phyloP scores from a whole-genome alignment of 352 stramenopile genomes.

The Phytophthora litchii region DNA sequence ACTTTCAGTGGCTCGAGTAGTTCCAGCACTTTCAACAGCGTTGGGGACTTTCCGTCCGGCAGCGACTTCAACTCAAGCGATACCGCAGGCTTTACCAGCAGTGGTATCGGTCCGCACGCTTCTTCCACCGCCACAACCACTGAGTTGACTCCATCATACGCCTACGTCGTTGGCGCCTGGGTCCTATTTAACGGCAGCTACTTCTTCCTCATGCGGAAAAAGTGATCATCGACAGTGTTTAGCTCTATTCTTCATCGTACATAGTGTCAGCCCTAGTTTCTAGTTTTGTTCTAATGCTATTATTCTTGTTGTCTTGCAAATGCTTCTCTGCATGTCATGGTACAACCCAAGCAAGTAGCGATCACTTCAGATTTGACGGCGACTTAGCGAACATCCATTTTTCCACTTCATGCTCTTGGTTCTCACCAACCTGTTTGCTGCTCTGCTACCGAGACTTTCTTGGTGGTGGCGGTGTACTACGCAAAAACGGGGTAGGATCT shows the following conservation, averaged over 20 bases:
- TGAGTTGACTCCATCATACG: constrained; percentile 43
- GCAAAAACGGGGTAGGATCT: constrained; percentile 23
- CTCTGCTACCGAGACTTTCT: constrained; percentile 20
- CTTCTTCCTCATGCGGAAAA: constrained; percentile 55
- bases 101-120: constrained; percentile 27
- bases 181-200: constrained; percentile 60
- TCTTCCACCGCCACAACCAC: constrained; percentile 38
- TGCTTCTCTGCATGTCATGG: neutral
- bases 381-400: constrained; percentile 23
- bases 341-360: neutral
- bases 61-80: constrained; percentile 30
- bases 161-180: constrained; percentile 42
- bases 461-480: constrained; percentile 11
- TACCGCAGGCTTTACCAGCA: constrained; percentile 26
- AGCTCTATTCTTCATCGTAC: constrained; percentile 33
- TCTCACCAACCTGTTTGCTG: constrained; percentile 23
- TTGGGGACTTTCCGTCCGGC: constrained; percentile 14
- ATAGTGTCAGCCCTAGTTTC: constrained; percentile 28
- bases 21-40: constrained; percentile 19
- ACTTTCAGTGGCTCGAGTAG: constrained; percentile 4
- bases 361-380: neutral
- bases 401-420: constrained; percentile 14
- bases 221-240: constrained; percentile 33
- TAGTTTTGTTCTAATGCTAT: constrained; percentile 34
- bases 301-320: constrained; percentile 29